Base-by-base conservation (phyloP, 208 protist genomes). In the Acanthamoeba rhysodes region DNA sequence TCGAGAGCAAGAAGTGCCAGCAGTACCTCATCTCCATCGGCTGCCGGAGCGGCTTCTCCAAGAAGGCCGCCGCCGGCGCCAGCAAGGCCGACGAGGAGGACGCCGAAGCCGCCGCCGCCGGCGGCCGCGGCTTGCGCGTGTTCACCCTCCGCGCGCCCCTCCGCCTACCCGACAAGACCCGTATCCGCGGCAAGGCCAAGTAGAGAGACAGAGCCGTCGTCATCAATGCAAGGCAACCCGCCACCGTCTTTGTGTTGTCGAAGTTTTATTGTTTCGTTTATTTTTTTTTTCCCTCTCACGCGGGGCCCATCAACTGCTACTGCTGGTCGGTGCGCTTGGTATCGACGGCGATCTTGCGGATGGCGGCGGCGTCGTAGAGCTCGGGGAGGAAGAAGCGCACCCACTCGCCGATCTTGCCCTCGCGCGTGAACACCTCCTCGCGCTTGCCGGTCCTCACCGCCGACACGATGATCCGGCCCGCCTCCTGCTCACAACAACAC, bases 351-450 rank as follows among this genome's bases (percentile, higher is more conserved):
- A 82, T 82, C 74, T 82, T 82, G 74, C 74, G 29, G 34, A 82
- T 48, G 74, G 74, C 37, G 27, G 27, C 37, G 27, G 74, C 37
- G 53, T 90, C 82, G 82, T 90, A 90, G 82, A 90, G 82, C 53
- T 90, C 82, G 32, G 82, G 82, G 29, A 90, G 7, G 29, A 90
- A 34, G 53, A 90, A 90, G 82, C 82, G 82, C 7, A 90, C 29
- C 29, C 34, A 90, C 48, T 70, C 27, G 53, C 82, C 82, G n/a
- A 68, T 8, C 32, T 90, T 90, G 82, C 82, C 82, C 24, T 90
- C 14, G 16, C 14, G 27, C 20, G 82, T 90, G 53, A 68, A 70
- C 20, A 90, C 82, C 29, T 68, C 82, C 29, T 90, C 82, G 12
- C 82, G 41, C 34, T 57, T 90, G 10, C 82, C 82, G 9, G 66